A percentile compares a stretch with the other conserved stretches of the same genome.
phyloP scores from a whole-genome alignment of 148 eudicot genomes.

The Nepenthes gracilis region DNA sequence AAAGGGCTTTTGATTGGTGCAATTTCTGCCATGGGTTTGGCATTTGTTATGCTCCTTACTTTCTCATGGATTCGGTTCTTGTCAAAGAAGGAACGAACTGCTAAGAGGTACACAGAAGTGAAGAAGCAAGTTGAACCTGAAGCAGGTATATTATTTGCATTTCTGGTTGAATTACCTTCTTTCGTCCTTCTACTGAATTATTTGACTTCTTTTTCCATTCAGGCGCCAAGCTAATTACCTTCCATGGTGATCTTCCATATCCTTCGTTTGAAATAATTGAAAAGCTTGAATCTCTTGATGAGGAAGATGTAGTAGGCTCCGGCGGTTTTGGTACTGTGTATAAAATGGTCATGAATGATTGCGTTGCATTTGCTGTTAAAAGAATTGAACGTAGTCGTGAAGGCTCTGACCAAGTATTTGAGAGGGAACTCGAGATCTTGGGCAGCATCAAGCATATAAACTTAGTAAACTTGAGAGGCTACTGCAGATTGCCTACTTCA shows the following conservation, averaged over 20 bases:
- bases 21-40: slow-evolving; percentile 47
- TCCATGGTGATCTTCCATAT: slow-evolving; percentile 96
- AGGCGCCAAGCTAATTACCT: slow-evolving; percentile 84
- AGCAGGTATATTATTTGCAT: slow-evolving; percentile 26
- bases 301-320: slow-evolving; percentile 82
- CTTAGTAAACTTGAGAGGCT: slow-evolving; percentile 85
- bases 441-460: slow-evolving; percentile 92
- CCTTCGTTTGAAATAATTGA: slow-evolving; percentile 81
- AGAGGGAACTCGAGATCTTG: slow-evolving; percentile 79
- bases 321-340: slow-evolving; percentile 97
- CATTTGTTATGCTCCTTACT: slow-evolving; percentile 42
- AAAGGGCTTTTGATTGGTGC: slow-evolving; percentile 70
- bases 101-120: slow-evolving; percentile 79
- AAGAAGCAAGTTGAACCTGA: slow-evolving; percentile 83
- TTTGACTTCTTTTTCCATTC: neutral
- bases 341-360: slow-evolving; percentile 95
- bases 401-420: slow-evolving; percentile 80
- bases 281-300: slow-evolving; percentile 74
- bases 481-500: slow-evolving; percentile 74
- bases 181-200: neutral
- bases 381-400: slow-evolving; percentile 64
- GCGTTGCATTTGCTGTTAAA: slow-evolving; percentile 90
- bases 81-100: slow-evolving; percentile 86
- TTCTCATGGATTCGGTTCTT: slow-evolving; percentile 73
- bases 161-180: neutral